phyloP scores from a whole-genome alignment of 2,329 filamentous ascomycete genomes.

The Bipolaris cookei region DNA sequence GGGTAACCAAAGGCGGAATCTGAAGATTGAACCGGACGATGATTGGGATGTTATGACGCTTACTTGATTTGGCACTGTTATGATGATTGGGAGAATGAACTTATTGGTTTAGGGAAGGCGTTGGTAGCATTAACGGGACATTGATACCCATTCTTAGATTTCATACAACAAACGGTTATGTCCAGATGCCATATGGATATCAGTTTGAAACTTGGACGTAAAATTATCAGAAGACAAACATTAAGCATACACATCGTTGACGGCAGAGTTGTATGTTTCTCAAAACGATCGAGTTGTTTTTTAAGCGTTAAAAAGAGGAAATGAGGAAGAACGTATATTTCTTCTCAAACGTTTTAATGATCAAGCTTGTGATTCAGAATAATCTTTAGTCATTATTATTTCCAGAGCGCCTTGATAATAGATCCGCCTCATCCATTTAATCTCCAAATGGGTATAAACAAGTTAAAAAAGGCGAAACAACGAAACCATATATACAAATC shows the following conservation, averaged over 20 bases:
- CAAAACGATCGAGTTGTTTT: no score
- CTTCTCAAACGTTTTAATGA: no score
- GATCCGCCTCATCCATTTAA: neutral
- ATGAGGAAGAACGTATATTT: no score
- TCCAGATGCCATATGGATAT: neutral
- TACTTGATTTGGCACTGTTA: neutral
- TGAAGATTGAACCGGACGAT: neutral
- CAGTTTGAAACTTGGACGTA: no score
- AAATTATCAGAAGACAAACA: neutral
- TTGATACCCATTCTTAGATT: neutral
- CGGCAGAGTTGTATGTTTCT: no score
- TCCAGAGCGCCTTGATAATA: no score
- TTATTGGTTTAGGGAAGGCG: neutral
- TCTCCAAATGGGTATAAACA: slow-evolving; percentile 3
- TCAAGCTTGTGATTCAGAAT: no score
- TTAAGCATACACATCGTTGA: no score
- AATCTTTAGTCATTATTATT: no score
- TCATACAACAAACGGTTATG: neutral
- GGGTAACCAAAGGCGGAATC: neutral
- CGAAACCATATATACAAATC: no score
- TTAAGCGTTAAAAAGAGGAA: no score
- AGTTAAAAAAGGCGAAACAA: no score
- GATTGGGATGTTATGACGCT: neutral
- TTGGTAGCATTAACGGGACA: neutral
- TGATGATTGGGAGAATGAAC: neutral